These are phyloP conservation scores for Rubus parviflorus DNA, from an alignment of 306 rosid genomes.

Conservation along the genomic window DNA sequence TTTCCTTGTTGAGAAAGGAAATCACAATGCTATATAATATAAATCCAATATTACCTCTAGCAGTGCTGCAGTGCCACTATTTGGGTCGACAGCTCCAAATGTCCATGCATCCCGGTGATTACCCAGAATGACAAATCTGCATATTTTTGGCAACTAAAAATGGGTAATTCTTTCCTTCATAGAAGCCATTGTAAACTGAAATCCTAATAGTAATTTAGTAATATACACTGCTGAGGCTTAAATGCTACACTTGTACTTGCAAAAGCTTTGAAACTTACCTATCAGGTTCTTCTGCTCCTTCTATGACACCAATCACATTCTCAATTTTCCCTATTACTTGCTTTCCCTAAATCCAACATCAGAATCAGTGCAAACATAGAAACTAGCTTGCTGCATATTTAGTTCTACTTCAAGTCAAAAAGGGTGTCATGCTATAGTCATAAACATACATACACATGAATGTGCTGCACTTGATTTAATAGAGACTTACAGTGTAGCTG, in stretches of 20 bases:
- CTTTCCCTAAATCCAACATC: conserved; percentile 49
- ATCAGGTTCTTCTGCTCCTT: conserved; percentile 79
- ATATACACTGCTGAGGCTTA: background rate
- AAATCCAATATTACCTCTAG: conserved; percentile 49
- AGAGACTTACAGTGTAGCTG: conserved; percentile 44
- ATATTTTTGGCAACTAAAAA: conserved; percentile 20
- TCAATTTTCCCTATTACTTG: conserved; percentile 47
- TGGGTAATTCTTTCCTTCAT: background rate
- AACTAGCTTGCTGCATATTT: background rate
- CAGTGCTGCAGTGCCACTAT: conserved; percentile 73
- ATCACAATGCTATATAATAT: conserved; percentile 3
- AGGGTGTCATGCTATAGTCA: background rate
- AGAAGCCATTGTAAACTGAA: background rate
- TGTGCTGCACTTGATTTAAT: background rate
- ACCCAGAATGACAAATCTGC: conserved; percentile 71
- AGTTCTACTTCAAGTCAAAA: background rate
- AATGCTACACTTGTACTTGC: background rate
- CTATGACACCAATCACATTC: conserved; percentile 68
- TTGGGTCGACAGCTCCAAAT: conserved; percentile 87
- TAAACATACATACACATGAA: background rate
- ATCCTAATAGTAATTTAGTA: background rate
- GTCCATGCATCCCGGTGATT: conserved; percentile 86
- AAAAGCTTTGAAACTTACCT: conserved; percentile 40
- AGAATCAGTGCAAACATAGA: background rate
- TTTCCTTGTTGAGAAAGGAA: conserved; percentile 11